Percentiles rank a stretch among this genome's conserved stretches.
Conservation (phyloP, 2,329 filamentous ascomycete genomes). For the Penicillium expansum region DNA sequence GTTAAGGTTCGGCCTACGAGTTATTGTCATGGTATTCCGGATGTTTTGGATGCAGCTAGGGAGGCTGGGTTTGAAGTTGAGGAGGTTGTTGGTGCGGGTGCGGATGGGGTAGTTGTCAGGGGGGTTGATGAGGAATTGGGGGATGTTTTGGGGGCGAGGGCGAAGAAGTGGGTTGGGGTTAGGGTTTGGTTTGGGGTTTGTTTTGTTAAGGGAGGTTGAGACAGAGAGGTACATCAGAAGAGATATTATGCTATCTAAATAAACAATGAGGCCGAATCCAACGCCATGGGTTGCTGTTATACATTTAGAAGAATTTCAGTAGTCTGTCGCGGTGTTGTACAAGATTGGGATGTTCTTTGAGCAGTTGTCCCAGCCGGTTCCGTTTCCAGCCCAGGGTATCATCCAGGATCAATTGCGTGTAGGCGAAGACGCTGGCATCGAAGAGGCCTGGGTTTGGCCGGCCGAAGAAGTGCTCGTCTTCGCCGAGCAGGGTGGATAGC, state of each 20-base stretch:
- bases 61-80: constrained; percentile 48
- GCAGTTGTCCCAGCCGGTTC: constrained; percentile 55
- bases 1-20: constrained; percentile 60
- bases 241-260: constrained; percentile 4
- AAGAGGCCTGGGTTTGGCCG: constrained; percentile 64
- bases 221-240: neutral
- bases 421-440: constrained; percentile 86
- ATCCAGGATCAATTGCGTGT: constrained; percentile 76
- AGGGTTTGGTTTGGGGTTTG: constrained; percentile 55
- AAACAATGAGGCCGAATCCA: constrained; percentile 3
- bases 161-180: constrained; percentile 62
- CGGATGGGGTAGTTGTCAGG: constrained; percentile 41
- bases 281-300: constrained; percentile 3
- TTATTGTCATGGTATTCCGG: constrained; percentile 54
- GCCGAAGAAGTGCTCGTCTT: constrained; percentile 62
- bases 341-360: constrained; percentile 61
- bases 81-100: constrained; percentile 19
- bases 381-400: constrained; percentile 63
- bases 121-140: constrained; percentile 54
- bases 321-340: constrained; percentile 63
- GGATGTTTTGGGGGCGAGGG: constrained; percentile 58
- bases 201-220: constrained; percentile 38
- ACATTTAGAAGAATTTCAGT: constrained; percentile 49
- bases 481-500: constrained; percentile 57
- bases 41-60: constrained; percentile 52